These are phyloP conservation scores for Solidago caesia DNA, from an alignment of 129 eudicot genomes.

Conservation along the genomic window DNA sequence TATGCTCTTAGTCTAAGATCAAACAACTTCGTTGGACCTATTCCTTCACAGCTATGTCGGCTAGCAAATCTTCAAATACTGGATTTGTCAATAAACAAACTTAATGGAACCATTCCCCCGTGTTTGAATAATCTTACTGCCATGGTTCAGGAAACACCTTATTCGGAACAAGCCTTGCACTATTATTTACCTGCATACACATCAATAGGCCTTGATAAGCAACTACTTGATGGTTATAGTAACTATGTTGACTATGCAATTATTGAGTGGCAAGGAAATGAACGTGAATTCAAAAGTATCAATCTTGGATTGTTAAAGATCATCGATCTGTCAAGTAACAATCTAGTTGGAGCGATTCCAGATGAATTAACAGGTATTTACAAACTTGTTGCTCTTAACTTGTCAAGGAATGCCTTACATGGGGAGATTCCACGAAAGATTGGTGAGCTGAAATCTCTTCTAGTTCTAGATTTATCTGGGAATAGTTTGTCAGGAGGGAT, in stretches of 20 bases:
- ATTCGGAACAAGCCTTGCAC: background rate
- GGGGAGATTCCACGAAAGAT: background rate
- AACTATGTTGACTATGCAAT: background rate
- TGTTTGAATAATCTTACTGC: too few relatives aligned
- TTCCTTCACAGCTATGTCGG: conserved; percentile 29
- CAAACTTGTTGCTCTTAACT: background rate
- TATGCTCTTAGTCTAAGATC: conserved; percentile 20
- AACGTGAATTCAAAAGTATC: background rate
- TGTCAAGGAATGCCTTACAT: background rate
- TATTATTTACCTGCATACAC: too few relatives aligned
- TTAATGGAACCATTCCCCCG: conserved; percentile 18
- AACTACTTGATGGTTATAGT: too few relatives aligned
- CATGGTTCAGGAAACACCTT: too few relatives aligned
- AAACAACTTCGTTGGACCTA: conserved; percentile 7
- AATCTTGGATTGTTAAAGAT: background rate
- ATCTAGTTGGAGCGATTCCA: background rate
- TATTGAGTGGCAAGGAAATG: background rate
- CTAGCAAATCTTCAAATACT: conserved; percentile 28
- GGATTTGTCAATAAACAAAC: conserved; percentile 27
- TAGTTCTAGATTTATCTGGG: background rate
- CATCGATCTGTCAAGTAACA: conserved; percentile 1
- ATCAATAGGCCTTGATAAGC: too few relatives aligned
- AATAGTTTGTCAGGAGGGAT: background rate
- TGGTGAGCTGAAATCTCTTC: background rate
- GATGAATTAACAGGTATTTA: background rate